A percentile compares a stretch with the other conserved stretches of the same genome.
phyloP scores from a whole-genome alignment of 495 filamentous ascomycete genomes.

The Podospora didyma region DNA sequence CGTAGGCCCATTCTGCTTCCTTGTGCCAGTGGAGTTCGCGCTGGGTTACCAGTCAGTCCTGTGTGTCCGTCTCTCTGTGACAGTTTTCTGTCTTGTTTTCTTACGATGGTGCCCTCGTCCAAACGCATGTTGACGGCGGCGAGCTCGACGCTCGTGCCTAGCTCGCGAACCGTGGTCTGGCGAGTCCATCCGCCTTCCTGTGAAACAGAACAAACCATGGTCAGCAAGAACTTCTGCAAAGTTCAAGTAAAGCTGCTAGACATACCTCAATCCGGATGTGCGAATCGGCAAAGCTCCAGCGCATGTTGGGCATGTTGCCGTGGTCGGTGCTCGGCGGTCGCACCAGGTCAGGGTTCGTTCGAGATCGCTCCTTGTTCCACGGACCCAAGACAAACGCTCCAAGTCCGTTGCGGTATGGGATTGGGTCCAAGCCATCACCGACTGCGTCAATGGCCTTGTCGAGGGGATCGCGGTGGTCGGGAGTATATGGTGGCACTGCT shows the following conservation, averaged over 20 bases:
- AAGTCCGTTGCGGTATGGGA: slow-evolving; percentile 62
- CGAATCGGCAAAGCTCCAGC: slow-evolving; percentile 66
- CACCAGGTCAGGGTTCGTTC: slow-evolving; percentile 61
- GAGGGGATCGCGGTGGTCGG: slow-evolving; percentile 38
- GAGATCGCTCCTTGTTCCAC: slow-evolving; percentile 57
- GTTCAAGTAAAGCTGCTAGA: too few species aligned
- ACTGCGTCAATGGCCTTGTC: slow-evolving; percentile 52
- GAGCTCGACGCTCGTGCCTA: slow-evolving; percentile 55
- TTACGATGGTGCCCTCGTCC: too few species aligned
- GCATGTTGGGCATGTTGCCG: slow-evolving; percentile 58
- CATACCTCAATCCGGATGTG: slow-evolving; percentile 61
- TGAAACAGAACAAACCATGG: not conserved
- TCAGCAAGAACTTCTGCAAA: not conserved
- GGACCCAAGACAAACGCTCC: slow-evolving; percentile 62
- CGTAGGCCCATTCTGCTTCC: slow-evolving; percentile 67
- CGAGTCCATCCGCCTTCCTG: slow-evolving; percentile 67
- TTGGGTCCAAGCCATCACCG: slow-evolving; percentile 53
- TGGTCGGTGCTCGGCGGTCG: slow-evolving; percentile 63
- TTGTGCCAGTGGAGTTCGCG: slow-evolving; percentile 73
- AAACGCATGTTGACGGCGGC: slow-evolving; percentile 68
- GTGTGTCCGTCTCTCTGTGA: too few species aligned
- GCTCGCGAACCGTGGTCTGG: slow-evolving; percentile 60
- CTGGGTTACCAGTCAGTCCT: slow-evolving; percentile 67
- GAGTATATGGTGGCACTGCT: slow-evolving; percentile 38
- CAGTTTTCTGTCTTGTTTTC: too few species aligned